Percentiles rank a stretch among this genome's conserved stretches.
Conservation (phyloP, 306 rosid genomes). For the Canavalia gladiata region DNA sequence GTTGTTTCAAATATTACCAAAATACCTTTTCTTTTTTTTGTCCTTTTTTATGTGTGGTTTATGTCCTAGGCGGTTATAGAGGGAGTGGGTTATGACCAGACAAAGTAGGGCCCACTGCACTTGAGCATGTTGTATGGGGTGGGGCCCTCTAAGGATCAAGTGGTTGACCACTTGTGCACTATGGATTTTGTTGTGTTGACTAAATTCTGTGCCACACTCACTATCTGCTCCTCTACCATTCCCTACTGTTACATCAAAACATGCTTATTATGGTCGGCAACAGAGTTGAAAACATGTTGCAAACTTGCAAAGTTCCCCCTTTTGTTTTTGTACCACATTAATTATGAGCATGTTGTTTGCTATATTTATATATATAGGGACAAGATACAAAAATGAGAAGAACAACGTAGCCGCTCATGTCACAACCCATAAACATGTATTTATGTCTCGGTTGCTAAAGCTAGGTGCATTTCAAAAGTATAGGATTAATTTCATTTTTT, state of each 20-base stretch:
- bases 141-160: conserved; percentile 50
- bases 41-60: conserved; percentile 29
- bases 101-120: conserved; percentile 5
- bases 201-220: conserved; percentile 49
- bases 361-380: background rate
- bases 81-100: conserved; percentile 59
- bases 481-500: background rate
- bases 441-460: background rate
- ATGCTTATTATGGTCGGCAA: conserved; percentile 47
- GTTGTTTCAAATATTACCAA: conserved; percentile 54
- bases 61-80: conserved; percentile 25
- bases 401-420: conserved; percentile 28
- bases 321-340: background rate
- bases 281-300: conserved; percentile 31
- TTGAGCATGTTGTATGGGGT: conserved; percentile 40
- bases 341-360: background rate
- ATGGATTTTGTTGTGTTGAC: conserved; percentile 52
- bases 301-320: background rate
- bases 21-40: conserved; percentile 33
- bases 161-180: conserved; percentile 63
- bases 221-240: conserved; percentile 18
- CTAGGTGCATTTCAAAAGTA: background rate
- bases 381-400: background rate
- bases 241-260: conserved; percentile 47
- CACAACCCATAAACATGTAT: background rate